phyloP scores from a whole-genome alignment of 148 eudicot species.

The Rhododendron mucronatum region DNA sequence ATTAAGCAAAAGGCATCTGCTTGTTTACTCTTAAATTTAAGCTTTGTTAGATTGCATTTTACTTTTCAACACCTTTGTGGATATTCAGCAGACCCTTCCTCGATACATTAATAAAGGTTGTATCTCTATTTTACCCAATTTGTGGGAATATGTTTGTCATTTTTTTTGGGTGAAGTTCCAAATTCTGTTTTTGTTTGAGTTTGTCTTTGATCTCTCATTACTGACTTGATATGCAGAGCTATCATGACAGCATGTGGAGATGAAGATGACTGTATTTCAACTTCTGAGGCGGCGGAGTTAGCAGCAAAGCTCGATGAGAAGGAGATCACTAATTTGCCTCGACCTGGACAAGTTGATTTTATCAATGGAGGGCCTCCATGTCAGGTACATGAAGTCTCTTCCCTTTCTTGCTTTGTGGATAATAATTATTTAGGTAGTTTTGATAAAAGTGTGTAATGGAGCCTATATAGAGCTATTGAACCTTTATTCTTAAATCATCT shows the following conservation, averaged over 20 bases:
- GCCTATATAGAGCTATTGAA: background rate
- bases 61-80: background rate
- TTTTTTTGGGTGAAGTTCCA: background rate
- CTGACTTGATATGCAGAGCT: constrained; percentile 40
- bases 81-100: background rate
- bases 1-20: background rate
- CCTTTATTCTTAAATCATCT: background rate
- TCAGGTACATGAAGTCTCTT: constrained; percentile 44
- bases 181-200: background rate
- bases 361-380: constrained; percentile 99
- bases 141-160: background rate
- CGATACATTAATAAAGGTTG: background rate
- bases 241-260: constrained; percentile 80
- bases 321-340: constrained; percentile 53
- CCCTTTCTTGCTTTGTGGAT: background rate
- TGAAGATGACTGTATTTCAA: constrained; percentile 71
- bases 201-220: background rate
- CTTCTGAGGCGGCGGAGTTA: constrained; percentile 74
- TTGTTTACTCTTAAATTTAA: background rate
- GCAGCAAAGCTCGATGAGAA: constrained; percentile 60
- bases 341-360: constrained; percentile 92
- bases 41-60: background rate
- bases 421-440: background rate
- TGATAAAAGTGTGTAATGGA: background rate
- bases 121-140: background rate